These are phyloP conservation scores for Immersiporthe knoxdaviesiana DNA, from an alignment of 2,329 filamentous ascomycete species.

Conservation along the genomic window DNA sequence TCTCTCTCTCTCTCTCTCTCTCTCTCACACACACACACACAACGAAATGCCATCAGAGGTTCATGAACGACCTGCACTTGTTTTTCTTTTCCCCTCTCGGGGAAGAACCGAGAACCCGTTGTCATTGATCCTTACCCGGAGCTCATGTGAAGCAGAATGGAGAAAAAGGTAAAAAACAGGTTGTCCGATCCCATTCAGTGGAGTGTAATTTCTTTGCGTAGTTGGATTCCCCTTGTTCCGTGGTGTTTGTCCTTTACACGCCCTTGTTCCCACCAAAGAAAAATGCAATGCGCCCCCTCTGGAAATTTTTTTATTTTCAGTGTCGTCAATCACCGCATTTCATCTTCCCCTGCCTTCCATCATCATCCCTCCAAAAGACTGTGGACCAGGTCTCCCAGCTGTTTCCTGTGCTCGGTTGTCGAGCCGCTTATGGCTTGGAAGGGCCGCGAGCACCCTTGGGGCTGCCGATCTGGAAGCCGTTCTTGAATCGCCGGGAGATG, in stretches of 20 bases:
- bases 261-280: conserved; percentile 14
- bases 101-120: conserved; percentile 29
- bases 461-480: conserved; percentile 91
- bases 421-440: conserved; percentile 41
- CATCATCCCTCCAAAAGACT: conserved; percentile 5
- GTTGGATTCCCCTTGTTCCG: conserved; percentile 35
- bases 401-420: conserved; percentile 17
- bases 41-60: conserved; percentile 28
- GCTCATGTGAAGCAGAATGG: conserved; percentile 28
- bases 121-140: conserved; percentile 24
- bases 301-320: conserved; percentile 3
- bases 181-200: conserved; percentile 29
- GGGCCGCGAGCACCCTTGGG: conserved; percentile 82
- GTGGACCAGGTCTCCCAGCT: conserved; percentile 11
- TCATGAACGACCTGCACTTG: conserved; percentile 30
- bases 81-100: too few relatives aligned
- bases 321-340: conserved; percentile 27
- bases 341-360: neutral
- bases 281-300: conserved; percentile 27
- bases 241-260: conserved; percentile 18
- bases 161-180: conserved; percentile 22
- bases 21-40: conserved; percentile 5
- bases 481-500: conserved; percentile 92
- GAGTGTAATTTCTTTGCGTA: conserved; percentile 28
- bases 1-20: neutral